These are phyloP conservation scores for Pisolithus microcarpus DNA, from an alignment of 768 basidiomycete species.

Conservation along the genomic window DNA sequence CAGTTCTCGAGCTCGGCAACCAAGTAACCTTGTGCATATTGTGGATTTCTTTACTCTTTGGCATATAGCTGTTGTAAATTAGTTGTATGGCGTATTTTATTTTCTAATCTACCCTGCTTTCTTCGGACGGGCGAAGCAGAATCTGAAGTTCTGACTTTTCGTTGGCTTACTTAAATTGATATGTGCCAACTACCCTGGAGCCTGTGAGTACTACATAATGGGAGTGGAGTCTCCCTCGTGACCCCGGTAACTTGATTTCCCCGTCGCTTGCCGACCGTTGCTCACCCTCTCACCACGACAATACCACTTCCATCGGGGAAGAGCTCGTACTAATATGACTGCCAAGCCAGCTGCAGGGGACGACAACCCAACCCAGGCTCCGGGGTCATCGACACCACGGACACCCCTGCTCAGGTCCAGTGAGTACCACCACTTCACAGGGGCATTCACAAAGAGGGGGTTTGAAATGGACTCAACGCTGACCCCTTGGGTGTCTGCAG, in stretches of 20 bases:
- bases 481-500: not conserved
- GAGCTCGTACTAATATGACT: not conserved
- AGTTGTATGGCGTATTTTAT: conserved; percentile 26
- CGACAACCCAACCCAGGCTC: not conserved
- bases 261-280: too few relatives aligned
- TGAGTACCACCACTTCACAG: too few relatives aligned
- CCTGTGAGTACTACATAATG: too few relatives aligned
- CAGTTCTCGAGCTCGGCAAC: conserved; percentile 41
- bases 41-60: conserved; percentile 11
- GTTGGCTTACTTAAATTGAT: too few relatives aligned
- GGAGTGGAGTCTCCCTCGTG: too few relatives aligned
- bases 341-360: not conserved
- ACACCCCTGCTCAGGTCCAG: too few relatives aligned
- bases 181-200: too few relatives aligned
- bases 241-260: too few relatives aligned
- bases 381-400: too few relatives aligned
- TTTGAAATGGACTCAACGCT: not conserved
- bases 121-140: not conserved
- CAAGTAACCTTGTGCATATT: conserved; percentile 27
- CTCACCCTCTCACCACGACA: too few relatives aligned
- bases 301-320: too few relatives aligned
- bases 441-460: not conserved
- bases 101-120: conserved; percentile 17
- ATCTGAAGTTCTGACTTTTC: too few relatives aligned
- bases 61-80: conserved; percentile 26